Base-by-base conservation (phyloP, 495 filamentous ascomycete genomes). In the Sabuloglossum arenarium region DNA sequence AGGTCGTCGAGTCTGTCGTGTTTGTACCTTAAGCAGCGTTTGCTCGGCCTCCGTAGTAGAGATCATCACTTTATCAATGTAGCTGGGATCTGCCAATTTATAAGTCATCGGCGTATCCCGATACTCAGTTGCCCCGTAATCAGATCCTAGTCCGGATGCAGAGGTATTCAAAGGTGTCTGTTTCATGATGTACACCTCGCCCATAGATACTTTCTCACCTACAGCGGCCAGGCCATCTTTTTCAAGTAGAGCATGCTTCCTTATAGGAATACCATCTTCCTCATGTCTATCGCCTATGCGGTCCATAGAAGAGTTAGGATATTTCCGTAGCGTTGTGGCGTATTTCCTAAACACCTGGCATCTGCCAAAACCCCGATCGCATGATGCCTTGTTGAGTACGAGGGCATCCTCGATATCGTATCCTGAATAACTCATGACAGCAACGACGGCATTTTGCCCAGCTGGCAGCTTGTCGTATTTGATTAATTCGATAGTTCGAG, bases 371-470 rank as follows among this genome's bases (percentile, higher is more conserved):
- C 91, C 93, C 59, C 91, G 78, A 64, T 99, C 91, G 42, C 82
- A 80, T 0, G 87, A 94, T 28, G 87, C 87, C 71, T 94, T 95
- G 74, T 97, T 99, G 56, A 99, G 64, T 1, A 99, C 89, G 5
- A 99, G 74, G 14, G 91, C 93, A 73, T 99, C 91, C 73, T 99
- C 91, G 63, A 97, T 97, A 79, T 99, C 93, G 68, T 99, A 99
- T 14, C 91, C 91, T 3, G 88, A 95, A 67, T 94, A 99, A 61
- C 87, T 94, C 93, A 97, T 97, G 62, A 99, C 93, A 9, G 91
- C 91, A 31, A 99, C 91, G 10, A 84, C 93, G 1, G 93, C 93
- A 57, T 94, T 95, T 61, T 99, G 91, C 1, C 91, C 91, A 23
- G 91, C 91, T 0, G 91, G 91, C 5, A 99, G 78, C 65, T 96